These are phyloP conservation scores for Gossypium rotundifolium DNA, from an alignment of 345 rosid species.

Conservation along the genomic window DNA sequence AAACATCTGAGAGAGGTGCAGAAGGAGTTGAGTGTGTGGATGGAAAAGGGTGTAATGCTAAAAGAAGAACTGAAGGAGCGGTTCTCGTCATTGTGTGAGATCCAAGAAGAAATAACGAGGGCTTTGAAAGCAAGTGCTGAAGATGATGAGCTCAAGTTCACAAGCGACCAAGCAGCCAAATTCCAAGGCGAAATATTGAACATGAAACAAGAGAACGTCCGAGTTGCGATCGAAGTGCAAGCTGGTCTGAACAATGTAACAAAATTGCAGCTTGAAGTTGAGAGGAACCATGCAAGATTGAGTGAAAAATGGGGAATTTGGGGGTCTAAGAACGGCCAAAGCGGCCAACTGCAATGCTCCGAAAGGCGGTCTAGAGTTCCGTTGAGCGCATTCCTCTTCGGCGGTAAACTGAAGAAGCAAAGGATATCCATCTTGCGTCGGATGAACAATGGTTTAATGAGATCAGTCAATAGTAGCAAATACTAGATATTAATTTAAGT, in stretches of 20 bases:
- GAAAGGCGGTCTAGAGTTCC: slow-evolving; percentile 60
- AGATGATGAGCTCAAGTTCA: slow-evolving; percentile 80
- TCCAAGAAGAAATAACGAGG: slow-evolving; percentile 63
- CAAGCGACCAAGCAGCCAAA: slow-evolving; percentile 95
- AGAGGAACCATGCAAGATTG: slow-evolving; percentile 48
- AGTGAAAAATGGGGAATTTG: slow-evolving; percentile 53
- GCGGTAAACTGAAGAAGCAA: slow-evolving; percentile 69
- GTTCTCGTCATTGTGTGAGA: slow-evolving; percentile 53
- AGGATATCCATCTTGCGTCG: slow-evolving; percentile 58
- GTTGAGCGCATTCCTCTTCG: slow-evolving; percentile 80
- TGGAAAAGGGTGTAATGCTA: slow-evolving; percentile 54
- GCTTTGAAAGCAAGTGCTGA: slow-evolving; percentile 71
- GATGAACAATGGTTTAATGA: slow-evolving; percentile 37
- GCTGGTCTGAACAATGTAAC: slow-evolving; percentile 84
- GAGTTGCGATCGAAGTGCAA: slow-evolving; percentile 86
- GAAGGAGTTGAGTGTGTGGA: slow-evolving; percentile 58
- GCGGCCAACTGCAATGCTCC: slow-evolving; percentile 29
- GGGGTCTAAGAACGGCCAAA: slow-evolving; percentile 30
- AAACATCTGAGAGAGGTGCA: slow-evolving; percentile 64
- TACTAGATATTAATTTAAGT: slow-evolving; percentile 18
- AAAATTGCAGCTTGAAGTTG: slow-evolving; percentile 62
- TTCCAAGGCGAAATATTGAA: slow-evolving; percentile 93
- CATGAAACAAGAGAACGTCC: slow-evolving; percentile 98
- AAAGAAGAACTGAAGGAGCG: slow-evolving; percentile 62
- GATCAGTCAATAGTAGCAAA: slow-evolving; percentile 30